Evolutionary conservation across 306 rosid genomes (phyloP), one percentile per base, ranked within the genome.

Genomic region (Corylus heterophylla): DNA sequence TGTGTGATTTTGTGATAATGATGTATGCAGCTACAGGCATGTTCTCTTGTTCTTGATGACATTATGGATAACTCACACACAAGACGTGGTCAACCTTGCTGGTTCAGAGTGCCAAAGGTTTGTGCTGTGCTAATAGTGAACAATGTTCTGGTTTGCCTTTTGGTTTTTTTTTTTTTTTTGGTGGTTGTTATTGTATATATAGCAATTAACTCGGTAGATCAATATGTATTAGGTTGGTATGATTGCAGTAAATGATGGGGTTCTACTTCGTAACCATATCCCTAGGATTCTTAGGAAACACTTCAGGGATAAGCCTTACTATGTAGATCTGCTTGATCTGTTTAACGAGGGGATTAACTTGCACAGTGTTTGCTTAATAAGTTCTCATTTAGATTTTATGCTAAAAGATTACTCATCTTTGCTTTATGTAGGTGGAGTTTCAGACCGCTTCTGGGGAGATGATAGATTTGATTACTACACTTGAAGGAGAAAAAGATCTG

Each of bases 391-490:
- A 45, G 63, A 18, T 81, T n/a, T 50, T 76, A 66, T 52, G 73
- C 81, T 74, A 63, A 83, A 69, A 64, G 58, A 56, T 79, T 56
- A 56, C 51, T 14, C 64, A 31, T 78, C 12, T 4, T 61, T 37
- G 49, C 18, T 86, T 78, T 76, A 35, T 55, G 51, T 78, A 94
- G 97, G 97, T 95, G 55, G 99, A 95, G 75, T 95, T 93, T 80
- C 99, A 93, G 85, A 93, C 98, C 62, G 89, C 96, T 78, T 89
- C 92, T 10, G 97, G 99, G 88, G 98, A 93, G 83, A 89, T 93
- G 98, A 91, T 95, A 54, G 99, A 95, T 86, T 84, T 95, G 79
- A 93, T 91, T 83, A 91, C 98, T 79, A 91, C 98, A 37, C 83
- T 89, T 39, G 96, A 91, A 83, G 98, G 99, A 79, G 99, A 93